Evolutionary conservation across 2,329 filamentous ascomycete genomes (phyloP).

Genomic region (Ophioceras dolichostomum): DNA sequence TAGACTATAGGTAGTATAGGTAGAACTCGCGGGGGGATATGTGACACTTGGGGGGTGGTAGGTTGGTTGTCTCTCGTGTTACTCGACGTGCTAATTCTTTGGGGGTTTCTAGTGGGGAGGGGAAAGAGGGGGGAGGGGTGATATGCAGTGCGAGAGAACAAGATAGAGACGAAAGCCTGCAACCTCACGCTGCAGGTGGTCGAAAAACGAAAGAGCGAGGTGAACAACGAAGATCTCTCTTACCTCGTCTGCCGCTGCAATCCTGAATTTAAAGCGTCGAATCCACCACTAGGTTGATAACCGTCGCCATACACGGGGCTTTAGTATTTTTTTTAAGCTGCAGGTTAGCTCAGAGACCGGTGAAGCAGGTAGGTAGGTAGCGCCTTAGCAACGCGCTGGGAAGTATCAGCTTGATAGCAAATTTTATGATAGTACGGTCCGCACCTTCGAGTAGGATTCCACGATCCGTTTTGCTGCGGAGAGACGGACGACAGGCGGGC

Average conservation of each 20-base stretch:
- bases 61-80: too few species aligned
- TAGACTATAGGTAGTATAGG: slow-evolving; percentile 16
- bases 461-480: slow-evolving; percentile 34
- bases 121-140: neutral
- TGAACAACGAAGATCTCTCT: slow-evolving; percentile 7
- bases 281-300: slow-evolving; percentile 14
- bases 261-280: slow-evolving; percentile 17
- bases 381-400: too few species aligned
- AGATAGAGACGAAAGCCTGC: slow-evolving; percentile 8
- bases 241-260: slow-evolving; percentile 19
- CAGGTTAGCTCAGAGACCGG: slow-evolving; percentile 4
- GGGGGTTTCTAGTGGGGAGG: neutral
- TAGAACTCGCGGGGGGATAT: slow-evolving; percentile 23
- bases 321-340: slow-evolving; percentile 7
- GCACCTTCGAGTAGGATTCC: slow-evolving; percentile 37
- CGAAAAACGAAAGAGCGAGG: neutral
- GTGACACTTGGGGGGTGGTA: slow-evolving; percentile 23
- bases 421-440: slow-evolving; percentile 1
- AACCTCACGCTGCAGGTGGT: neutral
- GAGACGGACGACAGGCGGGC: slow-evolving; percentile 32
- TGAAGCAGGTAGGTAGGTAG: neutral
- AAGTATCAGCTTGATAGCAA: neutral
- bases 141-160: too few species aligned
- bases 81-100: neutral
- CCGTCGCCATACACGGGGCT: slow-evolving; percentile 21